Conservation (phyloP, 768 basidiomycete genomes). For the Podaxis rugospora region DNA sequence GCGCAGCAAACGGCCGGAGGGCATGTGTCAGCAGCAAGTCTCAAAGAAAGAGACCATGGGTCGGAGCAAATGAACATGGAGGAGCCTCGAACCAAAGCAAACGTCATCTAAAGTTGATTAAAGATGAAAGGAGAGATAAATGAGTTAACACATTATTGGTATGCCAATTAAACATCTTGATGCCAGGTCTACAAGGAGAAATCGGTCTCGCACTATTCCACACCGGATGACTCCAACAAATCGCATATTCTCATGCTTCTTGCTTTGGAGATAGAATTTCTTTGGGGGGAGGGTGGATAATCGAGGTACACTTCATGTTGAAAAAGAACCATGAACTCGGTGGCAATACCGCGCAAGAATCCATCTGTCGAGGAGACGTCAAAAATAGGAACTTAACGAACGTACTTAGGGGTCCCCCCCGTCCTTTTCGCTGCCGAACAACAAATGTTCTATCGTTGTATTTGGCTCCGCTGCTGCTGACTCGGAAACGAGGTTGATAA, state of each 20-base stretch:
- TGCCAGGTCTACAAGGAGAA: not conserved
- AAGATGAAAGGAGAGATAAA: slow-evolving; percentile 5
- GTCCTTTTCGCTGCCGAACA: not conserved
- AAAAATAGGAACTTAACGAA: not conserved
- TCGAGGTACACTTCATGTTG: not conserved
- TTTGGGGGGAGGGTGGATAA: not conserved
- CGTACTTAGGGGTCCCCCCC: not conserved
- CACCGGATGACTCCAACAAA: not conserved
- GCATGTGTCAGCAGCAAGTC: not conserved
- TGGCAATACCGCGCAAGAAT: not conserved
- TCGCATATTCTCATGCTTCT: not conserved
- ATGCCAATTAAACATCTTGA: slow-evolving; percentile 2
- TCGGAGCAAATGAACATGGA: not conserved
- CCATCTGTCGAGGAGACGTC: not conserved
- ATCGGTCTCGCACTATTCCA: not conserved
- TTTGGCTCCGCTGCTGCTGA: not conserved
- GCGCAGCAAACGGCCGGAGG: not conserved
- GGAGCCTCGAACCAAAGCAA: not conserved
- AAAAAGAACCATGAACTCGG: not conserved
- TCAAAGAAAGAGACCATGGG: not conserved
- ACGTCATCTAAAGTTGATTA: not conserved
- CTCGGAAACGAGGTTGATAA: not conserved
- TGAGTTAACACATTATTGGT: slow-evolving; percentile 5
- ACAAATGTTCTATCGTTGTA: not conserved
- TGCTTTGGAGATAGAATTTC: not conserved